Percentiles rank a stretch among this genome's conserved stretches.
phyloP scores from a whole-genome alignment of 2,329 filamentous ascomycete species.

The Claviceps africana region DNA sequence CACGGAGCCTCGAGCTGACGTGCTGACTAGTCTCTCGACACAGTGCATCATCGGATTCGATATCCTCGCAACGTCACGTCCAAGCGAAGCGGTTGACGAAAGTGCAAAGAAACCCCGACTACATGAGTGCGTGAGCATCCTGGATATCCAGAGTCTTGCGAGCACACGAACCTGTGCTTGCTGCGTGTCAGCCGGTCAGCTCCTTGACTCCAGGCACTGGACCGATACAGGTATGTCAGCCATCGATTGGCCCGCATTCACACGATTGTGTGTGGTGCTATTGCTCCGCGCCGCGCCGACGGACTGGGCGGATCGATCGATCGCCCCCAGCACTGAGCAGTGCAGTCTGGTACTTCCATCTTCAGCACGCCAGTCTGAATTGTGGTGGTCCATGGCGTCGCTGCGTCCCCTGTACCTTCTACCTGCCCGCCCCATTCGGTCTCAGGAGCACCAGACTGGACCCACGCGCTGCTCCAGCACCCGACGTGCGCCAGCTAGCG shows the following conservation, averaged over 20 bases:
- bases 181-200: background rate
- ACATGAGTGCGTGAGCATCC: background rate
- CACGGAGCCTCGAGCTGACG: background rate
- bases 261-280: background rate
- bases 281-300: background rate
- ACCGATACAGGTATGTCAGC: background rate
- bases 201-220: background rate
- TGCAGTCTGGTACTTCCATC: background rate
- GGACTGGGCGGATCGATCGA: slow-evolving; percentile 3
- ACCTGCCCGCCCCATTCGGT: background rate
- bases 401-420: background rate
- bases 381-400: background rate
- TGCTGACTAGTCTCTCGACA: background rate
- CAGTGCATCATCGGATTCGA: background rate
- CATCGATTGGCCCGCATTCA: background rate
- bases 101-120: background rate
- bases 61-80: background rate
- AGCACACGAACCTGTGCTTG: background rate
- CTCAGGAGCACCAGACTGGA: no score
- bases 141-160: background rate
- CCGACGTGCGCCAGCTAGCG: no score
- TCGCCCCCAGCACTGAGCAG: background rate
- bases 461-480: background rate
- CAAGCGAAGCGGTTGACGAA: background rate
- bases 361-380: no score